Base-by-base conservation (phyloP, 148 eudicot species). In the Nyssa sinensis region DNA sequence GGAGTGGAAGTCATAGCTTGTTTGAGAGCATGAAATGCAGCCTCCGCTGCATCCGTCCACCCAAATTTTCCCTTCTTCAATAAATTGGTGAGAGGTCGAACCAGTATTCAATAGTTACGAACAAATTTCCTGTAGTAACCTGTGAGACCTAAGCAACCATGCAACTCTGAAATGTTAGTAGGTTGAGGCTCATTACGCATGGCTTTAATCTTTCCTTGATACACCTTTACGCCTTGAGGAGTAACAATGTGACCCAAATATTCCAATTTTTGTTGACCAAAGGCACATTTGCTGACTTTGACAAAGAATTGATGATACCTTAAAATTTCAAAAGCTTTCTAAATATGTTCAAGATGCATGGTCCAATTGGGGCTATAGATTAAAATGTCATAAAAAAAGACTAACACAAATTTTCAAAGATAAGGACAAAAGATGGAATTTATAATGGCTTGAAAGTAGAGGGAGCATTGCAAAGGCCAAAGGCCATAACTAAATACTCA, bases 371-470 rank as follows among this genome's bases (percentile, higher is more conserved):
- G n/a, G n/a, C n/a, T n/a, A n/a, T n/a, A n/a, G n/a, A n/a, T n/a
- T n/a, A n/a, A n/a, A n/a, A n/a, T n/a, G n/a, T n/a, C n/a, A n/a
- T n/a, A n/a, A n/a, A n/a, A n/a, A n/a, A n/a, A n/a, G n/a, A 33
- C 70, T n/a, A 66, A n/a, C 4, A 66, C 28, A 37, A 66, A 66
- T 19, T 21, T 7, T 7, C 53, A 29, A 17, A 66, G 29, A 8
- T 66, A 19, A 6, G 25, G 27, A 0, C 24, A 7, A 66, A 66
- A 66, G 1, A 39, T 39, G 14, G 53, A 6, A 23, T 66, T 66
- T 30, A 66, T 66, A 27, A 24, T 24, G 27, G 70, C n/a, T 16
- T 66, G 53, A 37, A 66, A 66, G 53, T n/a, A 66, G 39, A 21
- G 70, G 29, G 1, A n/a, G n/a, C n/a, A n/a, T n/a, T n/a, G n/a